phyloP scores from a whole-genome alignment of 371 early-diverging fungal species.

The Phascolomyces articulosus region DNA sequence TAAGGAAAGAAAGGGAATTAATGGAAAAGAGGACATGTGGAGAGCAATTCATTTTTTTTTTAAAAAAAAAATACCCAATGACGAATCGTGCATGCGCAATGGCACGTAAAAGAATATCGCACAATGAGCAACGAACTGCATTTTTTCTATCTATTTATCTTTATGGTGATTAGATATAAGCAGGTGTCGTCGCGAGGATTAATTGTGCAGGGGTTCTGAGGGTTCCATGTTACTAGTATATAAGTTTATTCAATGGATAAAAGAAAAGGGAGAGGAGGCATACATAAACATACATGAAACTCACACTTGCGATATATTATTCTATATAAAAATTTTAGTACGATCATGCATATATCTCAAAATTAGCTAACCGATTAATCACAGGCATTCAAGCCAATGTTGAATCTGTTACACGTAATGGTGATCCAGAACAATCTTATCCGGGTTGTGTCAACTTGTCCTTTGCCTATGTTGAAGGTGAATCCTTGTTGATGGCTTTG shows the following conservation, averaged over 20 bases:
- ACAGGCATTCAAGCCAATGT: conserved; percentile 80
- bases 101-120: conserved; percentile 27
- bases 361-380: conserved; percentile 81
- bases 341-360: conserved; percentile 77
- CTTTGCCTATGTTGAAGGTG: conserved; percentile 99
- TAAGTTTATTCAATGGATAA: not conserved
- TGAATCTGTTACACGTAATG: conserved; percentile 88
- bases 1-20: conserved; percentile 34
- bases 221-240: conserved; percentile 12
- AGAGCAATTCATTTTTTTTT: no score
- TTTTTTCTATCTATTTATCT: no score
- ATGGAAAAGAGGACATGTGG: not conserved
- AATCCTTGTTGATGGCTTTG: conserved; percentile 98
- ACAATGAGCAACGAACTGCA: conserved; percentile 34
- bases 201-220: conserved; percentile 77
- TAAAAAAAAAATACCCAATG: no score
- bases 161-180: not conserved
- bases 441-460: conserved; percentile 99
- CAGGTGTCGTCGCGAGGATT: conserved; percentile 46
- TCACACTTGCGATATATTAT: not conserved
- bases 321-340: conserved; percentile 50
- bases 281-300: no score
- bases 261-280: no score
- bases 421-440: conserved; percentile 81
- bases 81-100: conserved; percentile 21